phyloP scores from a whole-genome alignment of 768 basidiomycete genomes.

The Naganishia onofrii region DNA sequence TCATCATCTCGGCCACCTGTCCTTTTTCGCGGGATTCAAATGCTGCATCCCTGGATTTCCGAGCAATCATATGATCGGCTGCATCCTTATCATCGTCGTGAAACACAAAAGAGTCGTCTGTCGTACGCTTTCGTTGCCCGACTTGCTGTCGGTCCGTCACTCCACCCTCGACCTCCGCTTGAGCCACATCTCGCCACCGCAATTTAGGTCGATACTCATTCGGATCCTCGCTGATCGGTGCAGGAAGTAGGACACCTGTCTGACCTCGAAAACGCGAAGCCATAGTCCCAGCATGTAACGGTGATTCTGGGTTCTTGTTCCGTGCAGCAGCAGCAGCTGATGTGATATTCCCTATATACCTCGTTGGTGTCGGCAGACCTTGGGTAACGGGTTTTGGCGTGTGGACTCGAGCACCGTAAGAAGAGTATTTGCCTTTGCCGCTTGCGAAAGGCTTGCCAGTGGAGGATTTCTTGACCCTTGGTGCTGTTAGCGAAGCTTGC shows the following conservation, averaged over 20 bases:
- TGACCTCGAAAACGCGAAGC: neutral
- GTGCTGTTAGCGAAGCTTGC: conserved; percentile 35
- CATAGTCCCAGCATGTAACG: neutral
- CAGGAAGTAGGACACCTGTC: neutral
- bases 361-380: neutral
- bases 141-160: neutral
- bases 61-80: neutral
- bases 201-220: conserved; percentile 11
- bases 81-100: neutral
- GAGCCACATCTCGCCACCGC: conserved; percentile 8
- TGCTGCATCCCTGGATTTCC: neutral
- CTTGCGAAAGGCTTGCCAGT: neutral
- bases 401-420: neutral
- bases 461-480: conserved; percentile 20
- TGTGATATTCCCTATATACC: conserved; percentile 3
- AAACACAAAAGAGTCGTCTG: conserved; percentile 5
- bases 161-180: neutral
- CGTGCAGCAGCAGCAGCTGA: conserved; percentile 4
- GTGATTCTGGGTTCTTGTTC: conserved; percentile 19
- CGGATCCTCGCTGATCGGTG: conserved; percentile 26
- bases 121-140: neutral
- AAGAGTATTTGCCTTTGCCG: neutral
- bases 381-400: neutral
- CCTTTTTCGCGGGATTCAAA: neutral
- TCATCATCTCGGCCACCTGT: conserved; percentile 10